Evolutionary conservation across 1,284 basidiomycete genomes (phyloP).

Genomic region (Bondarzewia mesenterica): DNA sequence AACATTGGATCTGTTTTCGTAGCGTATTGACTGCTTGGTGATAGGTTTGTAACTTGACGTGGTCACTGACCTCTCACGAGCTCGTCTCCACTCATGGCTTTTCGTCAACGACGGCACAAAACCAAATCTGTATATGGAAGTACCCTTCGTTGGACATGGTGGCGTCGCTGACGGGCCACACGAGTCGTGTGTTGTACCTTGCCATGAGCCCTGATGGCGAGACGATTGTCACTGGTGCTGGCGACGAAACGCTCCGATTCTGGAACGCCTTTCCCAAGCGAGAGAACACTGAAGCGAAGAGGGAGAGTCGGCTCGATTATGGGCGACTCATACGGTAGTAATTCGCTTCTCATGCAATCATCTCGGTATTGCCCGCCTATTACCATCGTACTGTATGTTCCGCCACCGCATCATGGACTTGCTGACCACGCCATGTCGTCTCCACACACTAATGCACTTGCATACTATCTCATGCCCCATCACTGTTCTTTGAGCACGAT

Average conservation of each 20-base stretch:
- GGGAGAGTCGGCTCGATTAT: conserved; percentile 52
- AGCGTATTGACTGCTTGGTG: not conserved
- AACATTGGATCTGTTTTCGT: not conserved
- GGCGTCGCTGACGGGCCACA: conserved; percentile 91
- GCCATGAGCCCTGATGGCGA: conserved; percentile 97
- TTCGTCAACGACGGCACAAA: conserved; percentile 88
- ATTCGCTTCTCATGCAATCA: not conserved
- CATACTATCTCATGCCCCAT: not conserved
- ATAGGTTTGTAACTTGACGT: conserved; percentile 95
- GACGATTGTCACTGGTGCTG: conserved; percentile 96
- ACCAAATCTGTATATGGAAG: conserved; percentile 98
- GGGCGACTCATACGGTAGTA: conserved; percentile 50
- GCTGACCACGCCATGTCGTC: not conserved
- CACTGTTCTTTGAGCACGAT: too few species aligned
- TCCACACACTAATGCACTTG: not conserved
- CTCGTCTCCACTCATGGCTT: conserved; percentile 97
- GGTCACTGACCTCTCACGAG: conserved; percentile 94
- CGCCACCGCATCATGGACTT: not conserved
- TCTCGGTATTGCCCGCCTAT: not conserved
- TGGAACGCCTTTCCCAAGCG: conserved; percentile 90
- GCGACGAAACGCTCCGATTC: conserved; percentile 94
- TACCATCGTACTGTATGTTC: not conserved
- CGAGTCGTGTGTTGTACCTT: conserved; percentile 89
- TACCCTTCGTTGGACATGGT: conserved; percentile 93
- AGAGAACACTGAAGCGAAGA: conserved; percentile 35